These are phyloP conservation scores for Scortechinia acanthostroma DNA, from an alignment of 2,329 filamentous ascomycete genomes.

Conservation along the genomic window DNA sequence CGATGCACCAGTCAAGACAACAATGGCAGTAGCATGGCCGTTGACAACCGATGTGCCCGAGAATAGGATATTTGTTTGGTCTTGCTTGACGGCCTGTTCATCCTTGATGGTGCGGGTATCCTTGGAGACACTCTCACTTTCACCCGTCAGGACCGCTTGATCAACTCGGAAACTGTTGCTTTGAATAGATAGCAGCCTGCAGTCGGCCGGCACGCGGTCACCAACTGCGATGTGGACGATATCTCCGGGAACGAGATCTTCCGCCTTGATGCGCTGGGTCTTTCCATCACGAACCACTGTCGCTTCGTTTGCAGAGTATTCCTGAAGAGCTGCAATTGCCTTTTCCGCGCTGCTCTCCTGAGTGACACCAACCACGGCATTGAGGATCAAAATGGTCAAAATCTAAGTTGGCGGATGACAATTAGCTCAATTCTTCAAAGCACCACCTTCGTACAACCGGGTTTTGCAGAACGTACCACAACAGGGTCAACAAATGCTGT, in stretches of 20 bases:
- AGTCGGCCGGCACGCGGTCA: slow-evolving; percentile 90
- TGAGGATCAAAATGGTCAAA: slow-evolving; percentile 90
- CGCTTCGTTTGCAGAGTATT: slow-evolving; percentile 97
- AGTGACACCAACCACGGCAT: slow-evolving; percentile 92
- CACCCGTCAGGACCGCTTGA: slow-evolving; percentile 92
- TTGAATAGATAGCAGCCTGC: slow-evolving; percentile 78
- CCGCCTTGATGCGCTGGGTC: slow-evolving; percentile 80
- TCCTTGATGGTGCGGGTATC: slow-evolving; percentile 66
- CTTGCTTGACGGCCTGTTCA: slow-evolving; percentile 84
- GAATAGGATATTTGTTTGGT: slow-evolving; percentile 96
- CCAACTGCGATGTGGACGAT: slow-evolving; percentile 82
- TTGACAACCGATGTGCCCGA: slow-evolving; percentile 96
- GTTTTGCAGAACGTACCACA: slow-evolving; percentile 59
- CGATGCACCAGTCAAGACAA: slow-evolving; percentile 79
- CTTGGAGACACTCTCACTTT: slow-evolving; percentile 94
- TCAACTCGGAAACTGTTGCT: slow-evolving; percentile 97
- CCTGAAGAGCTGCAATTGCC: slow-evolving; percentile 92
- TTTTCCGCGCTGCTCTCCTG: slow-evolving; percentile 98
- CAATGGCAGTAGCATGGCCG: slow-evolving; percentile 83
- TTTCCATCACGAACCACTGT: slow-evolving; percentile 78
- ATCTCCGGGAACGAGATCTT: slow-evolving; percentile 91
- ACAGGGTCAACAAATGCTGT: slow-evolving; percentile 93
- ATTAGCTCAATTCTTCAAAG: slow-evolving; percentile 4
- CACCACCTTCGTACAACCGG: slow-evolving; percentile 1
- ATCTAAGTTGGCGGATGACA: slow-evolving; percentile 48